Evolutionary conservation across 192 early-diverging fungal species (phyloP).

Genomic region (Dimargaris cristalligena): DNA sequence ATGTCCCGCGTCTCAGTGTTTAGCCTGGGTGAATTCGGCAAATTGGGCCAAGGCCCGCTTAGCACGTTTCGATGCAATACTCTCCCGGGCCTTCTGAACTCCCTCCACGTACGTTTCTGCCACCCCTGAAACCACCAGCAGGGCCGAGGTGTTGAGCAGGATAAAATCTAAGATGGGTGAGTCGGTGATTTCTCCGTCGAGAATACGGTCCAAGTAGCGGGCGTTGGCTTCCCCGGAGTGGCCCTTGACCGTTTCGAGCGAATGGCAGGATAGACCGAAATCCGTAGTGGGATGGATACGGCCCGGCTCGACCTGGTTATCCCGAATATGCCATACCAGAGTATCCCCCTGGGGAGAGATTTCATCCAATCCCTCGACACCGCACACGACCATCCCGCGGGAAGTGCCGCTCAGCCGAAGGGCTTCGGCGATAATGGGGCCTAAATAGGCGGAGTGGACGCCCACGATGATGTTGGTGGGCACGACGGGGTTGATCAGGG

Average conservation of each 20-base stretch:
- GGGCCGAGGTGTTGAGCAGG: conserved; percentile 75
- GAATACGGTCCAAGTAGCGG: conserved; percentile 42
- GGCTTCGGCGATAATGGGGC: conserved; percentile 66
- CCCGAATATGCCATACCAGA: conserved; percentile 69
- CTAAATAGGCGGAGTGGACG: conserved; percentile 67
- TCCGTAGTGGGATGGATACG: conserved; percentile 63
- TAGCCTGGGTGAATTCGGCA: conserved; percentile 18
- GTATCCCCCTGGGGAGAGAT: conserved; percentile 79
- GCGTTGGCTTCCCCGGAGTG: conserved; percentile 57
- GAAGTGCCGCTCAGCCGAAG: conserved; percentile 59
- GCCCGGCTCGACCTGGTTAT: conserved; percentile 21
- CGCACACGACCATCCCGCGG: conserved; percentile 82
- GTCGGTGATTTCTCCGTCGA: conserved; percentile 42
- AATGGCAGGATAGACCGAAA: conserved; percentile 70
- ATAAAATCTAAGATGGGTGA: conserved; percentile 78
- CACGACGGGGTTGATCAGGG: conserved; percentile 73
- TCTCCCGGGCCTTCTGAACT: conserved; percentile 53
- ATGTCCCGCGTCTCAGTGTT: too few relatives aligned
- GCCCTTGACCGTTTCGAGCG: conserved; percentile 52
- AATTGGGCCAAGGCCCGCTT: conserved; percentile 45
- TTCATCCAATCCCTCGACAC: conserved; percentile 79
- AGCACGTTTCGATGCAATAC: conserved; percentile 55
- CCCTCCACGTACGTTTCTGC: conserved; percentile 56
- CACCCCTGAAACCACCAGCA: conserved; percentile 64
- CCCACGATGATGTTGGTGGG: conserved; percentile 77